Evolutionary conservation across 352 stramenopile genomes (phyloP), one percentile per base, ranked within the genome.

Genomic region (Albugo candida): DNA sequence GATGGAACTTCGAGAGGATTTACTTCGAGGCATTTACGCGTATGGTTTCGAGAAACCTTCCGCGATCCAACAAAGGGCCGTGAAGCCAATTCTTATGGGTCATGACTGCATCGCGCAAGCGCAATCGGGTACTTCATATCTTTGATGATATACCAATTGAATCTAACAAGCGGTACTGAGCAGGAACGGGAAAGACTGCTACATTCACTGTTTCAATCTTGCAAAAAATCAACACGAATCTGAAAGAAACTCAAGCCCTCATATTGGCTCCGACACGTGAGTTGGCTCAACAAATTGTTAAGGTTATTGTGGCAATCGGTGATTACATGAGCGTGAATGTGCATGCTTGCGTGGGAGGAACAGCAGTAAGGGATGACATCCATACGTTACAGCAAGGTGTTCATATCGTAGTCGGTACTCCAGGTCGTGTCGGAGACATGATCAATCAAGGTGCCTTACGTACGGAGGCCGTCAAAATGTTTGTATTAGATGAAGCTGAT

Each of bases 11-110:
- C 88, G 92, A 41, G 93, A 98, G 64, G 93, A 98, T 63, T 73
- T 99, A 40, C 85, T 99, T 24, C 81, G 95, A 55, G 96, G 96
- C 49, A 99, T 99, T 63, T 99, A 98, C 71, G 93, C 93, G 13
- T 99, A 98, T 71, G 96, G 96, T 94, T 99, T 99, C 62, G 96
- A 99, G 69, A 99, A 99, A 73, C 96, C 96, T 35, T 99, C 94
- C 55, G 95, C 95, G 43, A 99, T 99, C 70, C 96, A 99, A 73
- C 93, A 99, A 70, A 79, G 93, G 50, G 82, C 83, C n/a, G 93
- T 98, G 47, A 97, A 97, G 73, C 96, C 95, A 39, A 96, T 97
- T 47, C 82, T 99, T 20, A 58, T 97, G 49, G 95, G 94, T 57
- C 78, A 93, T 54, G 95, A 99, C 65, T 92, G 96, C 55, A 99